Evolutionary conservation across 2,329 filamentous ascomycete species (phyloP).

Genomic region (Rutstroemia sp.): DNA sequence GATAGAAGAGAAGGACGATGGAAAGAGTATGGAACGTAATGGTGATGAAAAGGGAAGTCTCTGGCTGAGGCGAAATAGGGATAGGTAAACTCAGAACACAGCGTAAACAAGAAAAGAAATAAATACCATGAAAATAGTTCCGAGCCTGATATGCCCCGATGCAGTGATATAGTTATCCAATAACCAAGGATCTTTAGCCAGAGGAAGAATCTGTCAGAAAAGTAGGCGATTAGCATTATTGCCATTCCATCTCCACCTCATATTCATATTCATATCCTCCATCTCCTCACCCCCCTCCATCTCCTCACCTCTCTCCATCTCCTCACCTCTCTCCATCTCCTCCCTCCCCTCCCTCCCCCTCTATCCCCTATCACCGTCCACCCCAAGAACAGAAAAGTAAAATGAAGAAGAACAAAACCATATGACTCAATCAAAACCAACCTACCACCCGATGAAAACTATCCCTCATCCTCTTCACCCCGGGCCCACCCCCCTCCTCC

Average conservation of each 20-base stretch:
- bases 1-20: no score
- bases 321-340: no score
- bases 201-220: conserved; percentile 45
- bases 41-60: no score
- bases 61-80: no score
- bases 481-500: conserved; percentile 20
- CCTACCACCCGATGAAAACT: conserved; percentile 57
- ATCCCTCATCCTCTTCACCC: conserved; percentile 54
- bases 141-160: conserved; percentile 54
- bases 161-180: conserved; percentile 64
- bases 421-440: conserved; percentile 16
- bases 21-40: no score
- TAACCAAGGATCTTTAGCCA: conserved; percentile 63
- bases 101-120: no score
- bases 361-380: background rate
- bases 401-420: background rate
- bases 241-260: background rate
- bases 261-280: background rate
- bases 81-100: no score
- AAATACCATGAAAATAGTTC: conserved; percentile 43
- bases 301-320: no score
- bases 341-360: no score
- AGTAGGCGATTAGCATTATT: background rate
- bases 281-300: no score
- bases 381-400: background rate